Conservation (phyloP, 176 grass and related monocot genomes). For the maize (Zea mays) region DNA sequence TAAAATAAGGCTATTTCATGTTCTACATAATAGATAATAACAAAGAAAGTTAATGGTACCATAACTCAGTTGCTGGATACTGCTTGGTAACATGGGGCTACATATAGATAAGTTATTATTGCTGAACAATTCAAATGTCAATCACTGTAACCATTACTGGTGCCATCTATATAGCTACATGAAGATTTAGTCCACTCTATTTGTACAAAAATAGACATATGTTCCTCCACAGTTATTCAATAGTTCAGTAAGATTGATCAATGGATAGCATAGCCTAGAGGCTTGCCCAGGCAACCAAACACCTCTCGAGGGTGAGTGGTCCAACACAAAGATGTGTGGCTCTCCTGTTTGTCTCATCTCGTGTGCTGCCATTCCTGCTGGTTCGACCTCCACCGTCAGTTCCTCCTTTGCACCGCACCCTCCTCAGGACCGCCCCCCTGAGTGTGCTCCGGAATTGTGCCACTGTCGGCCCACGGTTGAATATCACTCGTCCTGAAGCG, state of each 20-base stretch:
- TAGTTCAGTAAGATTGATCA: constrained; percentile 21
- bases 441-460: no score
- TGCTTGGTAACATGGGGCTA: not conserved
- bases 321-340: not conserved
- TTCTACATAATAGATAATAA: not conserved
- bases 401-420: no score
- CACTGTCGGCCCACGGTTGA: no score
- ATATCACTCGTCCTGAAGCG: no score
- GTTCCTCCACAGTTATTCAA: constrained; percentile 27
- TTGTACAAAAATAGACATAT: constrained; percentile 12
- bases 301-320: not conserved
- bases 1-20: not conserved
- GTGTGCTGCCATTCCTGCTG: not conserved
- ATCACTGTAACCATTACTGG: not conserved
- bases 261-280: constrained; percentile 10
- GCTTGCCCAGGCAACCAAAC: not conserved
- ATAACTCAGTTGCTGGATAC: not conserved
- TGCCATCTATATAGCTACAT: not conserved
- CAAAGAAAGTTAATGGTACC: not conserved
- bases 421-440: no score
- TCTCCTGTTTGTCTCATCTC: not conserved
- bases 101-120: not conserved
- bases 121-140: not conserved
- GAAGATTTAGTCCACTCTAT: constrained; percentile 15
- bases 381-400: not conserved